These are phyloP conservation scores for Ascocoryne sarcoides DNA, from an alignment of 2,329 filamentous ascomycete genomes.

Conservation along the genomic window DNA sequence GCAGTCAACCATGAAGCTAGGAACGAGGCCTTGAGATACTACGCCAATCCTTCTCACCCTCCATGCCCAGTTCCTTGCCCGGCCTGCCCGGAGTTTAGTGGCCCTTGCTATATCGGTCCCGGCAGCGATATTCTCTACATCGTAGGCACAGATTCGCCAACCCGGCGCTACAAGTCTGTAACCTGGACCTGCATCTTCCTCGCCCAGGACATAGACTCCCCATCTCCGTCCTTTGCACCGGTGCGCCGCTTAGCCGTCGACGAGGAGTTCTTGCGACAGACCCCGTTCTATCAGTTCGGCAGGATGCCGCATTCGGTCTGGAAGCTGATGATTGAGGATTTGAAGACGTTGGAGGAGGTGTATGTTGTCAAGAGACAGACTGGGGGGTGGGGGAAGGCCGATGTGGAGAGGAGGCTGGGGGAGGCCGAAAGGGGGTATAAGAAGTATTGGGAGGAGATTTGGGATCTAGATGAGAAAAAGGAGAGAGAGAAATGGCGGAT, in stretches of 20 bases:
- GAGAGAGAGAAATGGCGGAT: conserved; percentile 3
- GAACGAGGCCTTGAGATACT: conserved; percentile 6
- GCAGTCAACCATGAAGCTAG: conserved; percentile 6
- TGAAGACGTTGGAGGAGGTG: conserved; percentile 4
- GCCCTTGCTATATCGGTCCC: conserved; percentile 4
- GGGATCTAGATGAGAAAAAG: no score
- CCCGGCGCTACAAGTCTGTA: conserved; percentile 2
- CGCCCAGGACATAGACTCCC: not conserved
- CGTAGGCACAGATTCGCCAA: conserved; percentile 1
- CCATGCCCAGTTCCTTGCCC: not conserved
- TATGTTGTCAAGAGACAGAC: conserved; percentile 2
- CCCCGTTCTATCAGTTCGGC: conserved; percentile 2
- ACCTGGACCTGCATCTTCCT: conserved; percentile 6
- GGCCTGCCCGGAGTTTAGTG: not conserved
- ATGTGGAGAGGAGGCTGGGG: conserved; percentile 2
- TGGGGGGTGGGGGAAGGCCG: conserved; percentile 1
- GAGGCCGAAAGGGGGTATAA: conserved; percentile 3
- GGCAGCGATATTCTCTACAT: conserved; percentile 11
- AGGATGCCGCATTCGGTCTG: conserved; percentile 6
- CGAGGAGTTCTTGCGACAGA: conserved; percentile 2
- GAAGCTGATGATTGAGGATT: conserved; percentile 6
- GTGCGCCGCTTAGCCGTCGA: conserved; percentile 7
- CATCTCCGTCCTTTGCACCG: conserved; percentile 1
- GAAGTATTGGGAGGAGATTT: conserved; percentile 2
- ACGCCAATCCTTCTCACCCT: not conserved